phyloP scores from a whole-genome alignment of 805 yeast genomes.

The Cyberlindnera euphorbiiphila region DNA sequence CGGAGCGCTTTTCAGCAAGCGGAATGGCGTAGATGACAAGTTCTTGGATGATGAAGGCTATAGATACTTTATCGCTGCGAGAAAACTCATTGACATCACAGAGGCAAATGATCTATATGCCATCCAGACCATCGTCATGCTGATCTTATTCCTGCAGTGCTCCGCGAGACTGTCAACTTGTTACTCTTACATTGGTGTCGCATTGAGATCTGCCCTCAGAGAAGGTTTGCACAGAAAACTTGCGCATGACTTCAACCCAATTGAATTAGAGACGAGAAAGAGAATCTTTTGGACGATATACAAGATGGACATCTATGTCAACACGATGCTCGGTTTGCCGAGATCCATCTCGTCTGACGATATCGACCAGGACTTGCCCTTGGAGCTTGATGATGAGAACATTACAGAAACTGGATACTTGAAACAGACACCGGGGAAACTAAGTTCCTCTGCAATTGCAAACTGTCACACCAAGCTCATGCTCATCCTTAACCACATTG shows the following conservation, averaged over 20 bases:
- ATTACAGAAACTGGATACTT: conserved; percentile 63
- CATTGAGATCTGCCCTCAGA: conserved; percentile 73
- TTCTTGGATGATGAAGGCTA: conserved; percentile 71
- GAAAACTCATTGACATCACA: conserved; percentile 74
- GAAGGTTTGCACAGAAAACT: conserved; percentile 77
- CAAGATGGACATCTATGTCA: conserved; percentile 87
- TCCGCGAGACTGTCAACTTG: conserved; percentile 85
- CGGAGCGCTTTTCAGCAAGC: conserved; percentile 72
- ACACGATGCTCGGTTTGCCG: conserved; percentile 84
- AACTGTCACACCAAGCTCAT: conserved; percentile 80
- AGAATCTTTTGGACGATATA: conserved; percentile 86
- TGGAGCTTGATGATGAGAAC: conserved; percentile 82
- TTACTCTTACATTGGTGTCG: conserved; percentile 86
- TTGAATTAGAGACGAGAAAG: conserved; percentile 79
- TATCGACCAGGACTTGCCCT: conserved; percentile 82
- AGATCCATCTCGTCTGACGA: conserved; percentile 71
- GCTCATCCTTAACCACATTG: conserved; percentile 63
- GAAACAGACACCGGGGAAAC: conserved; percentile 44
- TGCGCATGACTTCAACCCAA: conserved; percentile 57
- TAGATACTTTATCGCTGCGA: conserved; percentile 74
- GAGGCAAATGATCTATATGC: conserved; percentile 77
- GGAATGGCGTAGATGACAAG: conserved; percentile 30
- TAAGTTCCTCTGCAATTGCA: conserved; percentile 75
- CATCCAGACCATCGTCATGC: conserved; percentile 82
- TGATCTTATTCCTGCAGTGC: conserved; percentile 81